Conservation (phyloP, 768 basidiomycete genomes). For the Suillus paluster region DNA sequence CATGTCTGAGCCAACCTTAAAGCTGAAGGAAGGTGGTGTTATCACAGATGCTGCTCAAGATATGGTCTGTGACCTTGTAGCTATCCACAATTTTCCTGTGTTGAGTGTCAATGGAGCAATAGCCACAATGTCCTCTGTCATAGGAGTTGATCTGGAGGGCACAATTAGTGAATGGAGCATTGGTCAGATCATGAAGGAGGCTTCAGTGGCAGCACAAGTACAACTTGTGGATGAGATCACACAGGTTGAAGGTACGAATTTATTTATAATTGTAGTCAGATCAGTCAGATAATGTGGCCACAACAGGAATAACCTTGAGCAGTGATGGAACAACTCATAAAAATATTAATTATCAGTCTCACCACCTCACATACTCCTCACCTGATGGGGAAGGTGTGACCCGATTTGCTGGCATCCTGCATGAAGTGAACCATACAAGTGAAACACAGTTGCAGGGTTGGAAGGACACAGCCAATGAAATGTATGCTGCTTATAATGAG, state of each 20-base stretch:
- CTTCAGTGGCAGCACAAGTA: background rate
- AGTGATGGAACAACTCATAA: constrained; percentile 32
- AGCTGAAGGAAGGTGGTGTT: constrained; percentile 2
- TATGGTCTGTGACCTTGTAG: constrained; percentile 3
- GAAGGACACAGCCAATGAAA: constrained; percentile 11
- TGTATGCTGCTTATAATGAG: constrained; percentile 21
- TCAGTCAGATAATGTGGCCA: too few relatives aligned
- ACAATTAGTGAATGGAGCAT: constrained; percentile 4
- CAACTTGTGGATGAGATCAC: constrained; percentile 4
- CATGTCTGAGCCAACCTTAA: too few relatives aligned
- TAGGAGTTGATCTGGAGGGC: background rate
- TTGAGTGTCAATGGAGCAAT: background rate
- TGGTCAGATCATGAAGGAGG: background rate
- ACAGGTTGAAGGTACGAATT: background rate
- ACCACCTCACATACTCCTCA: constrained; percentile 19
- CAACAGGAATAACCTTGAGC: constrained; percentile 20
- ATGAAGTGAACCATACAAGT: constrained; percentile 30
- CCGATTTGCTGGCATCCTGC: constrained; percentile 21
- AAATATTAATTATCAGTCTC: constrained; percentile 23
- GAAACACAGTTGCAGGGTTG: constrained; percentile 28
- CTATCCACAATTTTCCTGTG: constrained; percentile 3
- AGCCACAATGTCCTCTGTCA: background rate
- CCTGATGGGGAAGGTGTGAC: background rate
- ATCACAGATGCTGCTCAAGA: constrained; percentile 2
- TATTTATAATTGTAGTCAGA: too few relatives aligned